Base-by-base conservation (phyloP, 2,329 filamentous ascomycete species). In the Catunica adiposa region DNA sequence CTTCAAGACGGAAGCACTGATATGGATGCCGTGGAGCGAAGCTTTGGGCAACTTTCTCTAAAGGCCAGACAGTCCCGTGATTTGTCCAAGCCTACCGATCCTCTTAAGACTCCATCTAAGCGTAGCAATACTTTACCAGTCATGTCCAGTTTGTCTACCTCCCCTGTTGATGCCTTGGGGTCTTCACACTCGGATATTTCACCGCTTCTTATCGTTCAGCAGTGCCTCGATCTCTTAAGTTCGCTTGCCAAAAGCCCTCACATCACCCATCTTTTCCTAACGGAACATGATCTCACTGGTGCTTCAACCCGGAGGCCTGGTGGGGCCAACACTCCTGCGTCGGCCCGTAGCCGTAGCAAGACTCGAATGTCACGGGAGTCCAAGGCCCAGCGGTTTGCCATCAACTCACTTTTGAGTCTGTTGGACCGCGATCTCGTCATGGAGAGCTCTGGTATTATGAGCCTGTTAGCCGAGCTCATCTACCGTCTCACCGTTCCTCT, bases 401-500 rank as follows among this genome's bases (percentile, higher is more conserved):
- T 98, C 66, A 98, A 98, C 66, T 89, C 89, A 14, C 72, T 98
- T 29, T 75, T 98, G 50, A 83, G 82, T 59, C 76, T 98, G 3
- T 76, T 98, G 22, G 92, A 97, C 65, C 85, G 92, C n/a, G 86
- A 89, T 61, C 74, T 97, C 59, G 89, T 98, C 61, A 94, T 95
- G 71, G 92, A 98, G 69, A 98, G 89, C 69, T 89, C 90, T n/a
- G 77, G 83, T 5, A 90, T 95, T 56, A 97, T 98, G 89, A 90
- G 95, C 62, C 83, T 89, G 60, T 76, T 98, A 25, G 92, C 92
- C 1, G 82, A 84, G 60, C 73, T 98, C 29, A 76, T 98, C 25
- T 90, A 88, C 66, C 83, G 85, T 61, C 88, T 97, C 56, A 98
- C 92, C 0, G 76, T 84, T 56, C 92, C 92, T 9, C 75, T 98